Conservation (phyloP, 2,329 filamentous ascomycete genomes). For the Aspergillus pseudoglaucus region DNA sequence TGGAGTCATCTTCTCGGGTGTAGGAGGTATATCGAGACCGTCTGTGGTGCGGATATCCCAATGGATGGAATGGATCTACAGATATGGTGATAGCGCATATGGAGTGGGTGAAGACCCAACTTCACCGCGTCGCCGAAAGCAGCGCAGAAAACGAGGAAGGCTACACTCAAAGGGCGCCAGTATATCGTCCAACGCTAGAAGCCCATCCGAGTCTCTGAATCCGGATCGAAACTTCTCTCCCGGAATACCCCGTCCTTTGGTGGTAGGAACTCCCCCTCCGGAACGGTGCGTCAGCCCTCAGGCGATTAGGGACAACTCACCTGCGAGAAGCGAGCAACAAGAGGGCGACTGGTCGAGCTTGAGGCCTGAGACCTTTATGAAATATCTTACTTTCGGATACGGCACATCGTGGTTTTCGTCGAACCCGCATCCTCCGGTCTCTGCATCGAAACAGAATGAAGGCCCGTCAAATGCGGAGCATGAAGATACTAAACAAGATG, state of each 20-base stretch:
- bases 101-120: constrained; percentile 74
- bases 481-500: neutral
- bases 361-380: constrained; percentile 42
- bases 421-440: constrained; percentile 19
- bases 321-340: constrained; percentile 12
- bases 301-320: constrained; percentile 11
- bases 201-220: constrained; percentile 7
- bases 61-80: constrained; percentile 87
- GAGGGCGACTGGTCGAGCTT: constrained; percentile 24
- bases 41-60: constrained; percentile 68
- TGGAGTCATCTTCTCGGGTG: constrained; percentile 78
- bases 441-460: constrained; percentile 17
- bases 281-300: constrained; percentile 8
- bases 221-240: constrained; percentile 26
- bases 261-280: constrained; percentile 19
- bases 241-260: constrained; percentile 40
- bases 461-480: constrained; percentile 1
- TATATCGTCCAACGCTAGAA: constrained; percentile 2
- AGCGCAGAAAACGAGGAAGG: constrained; percentile 25
- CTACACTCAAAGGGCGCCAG: constrained; percentile 8
- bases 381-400: constrained; percentile 46
- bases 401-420: constrained; percentile 42
- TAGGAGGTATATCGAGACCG: constrained; percentile 63
- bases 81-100: constrained; percentile 76
- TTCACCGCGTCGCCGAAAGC: constrained; percentile 46